Evolutionary conservation across 2,329 filamentous ascomycete species (phyloP).

Genomic region (Coniochaeta sp.): DNA sequence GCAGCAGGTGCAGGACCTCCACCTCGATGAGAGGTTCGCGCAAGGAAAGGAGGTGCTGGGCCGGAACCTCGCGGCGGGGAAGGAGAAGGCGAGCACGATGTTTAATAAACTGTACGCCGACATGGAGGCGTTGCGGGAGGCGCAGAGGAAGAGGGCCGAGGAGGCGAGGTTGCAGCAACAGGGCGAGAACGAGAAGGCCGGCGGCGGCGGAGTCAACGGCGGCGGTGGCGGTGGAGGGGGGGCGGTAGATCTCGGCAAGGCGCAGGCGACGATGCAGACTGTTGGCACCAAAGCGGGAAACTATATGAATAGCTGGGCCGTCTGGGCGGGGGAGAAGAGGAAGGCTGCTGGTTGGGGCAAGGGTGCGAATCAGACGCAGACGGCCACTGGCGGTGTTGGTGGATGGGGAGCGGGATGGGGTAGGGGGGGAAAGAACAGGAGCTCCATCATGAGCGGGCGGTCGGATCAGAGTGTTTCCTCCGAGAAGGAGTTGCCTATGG

Average conservation of each 20-base stretch:
- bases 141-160: conserved; percentile 57
- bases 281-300: conserved; percentile 51
- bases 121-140: conserved; percentile 74
- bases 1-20: conserved; percentile 87
- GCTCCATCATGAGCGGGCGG: conserved; percentile 4
- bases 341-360: conserved; percentile 24
- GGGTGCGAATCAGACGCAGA: conserved; percentile 12
- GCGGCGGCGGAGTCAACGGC: conserved; percentile 7
- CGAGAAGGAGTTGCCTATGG: not conserved
- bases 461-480: not conserved
- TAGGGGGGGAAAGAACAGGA: conserved; percentile 13
- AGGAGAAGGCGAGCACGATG: conserved; percentile 78
- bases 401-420: conserved; percentile 27
- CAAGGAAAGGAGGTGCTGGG: conserved; percentile 78
- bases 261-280: conserved; percentile 38
- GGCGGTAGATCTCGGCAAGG: conserved; percentile 29
- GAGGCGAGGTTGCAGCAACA: conserved; percentile 33
- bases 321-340: conserved; percentile 70
- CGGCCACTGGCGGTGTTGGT: conserved; percentile 13
- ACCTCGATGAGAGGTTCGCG: conserved; percentile 84
- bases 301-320: conserved; percentile 63
- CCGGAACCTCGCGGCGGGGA: conserved; percentile 81
- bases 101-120: conserved; percentile 88
- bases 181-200: too few species aligned
- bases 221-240: not conserved